Percentiles rank a stretch among this genome's conserved stretches.
These are phyloP conservation scores for Candida buenavistaensis DNA, from an alignment of 1,139 yeast species.

Conservation along the genomic window DNA sequence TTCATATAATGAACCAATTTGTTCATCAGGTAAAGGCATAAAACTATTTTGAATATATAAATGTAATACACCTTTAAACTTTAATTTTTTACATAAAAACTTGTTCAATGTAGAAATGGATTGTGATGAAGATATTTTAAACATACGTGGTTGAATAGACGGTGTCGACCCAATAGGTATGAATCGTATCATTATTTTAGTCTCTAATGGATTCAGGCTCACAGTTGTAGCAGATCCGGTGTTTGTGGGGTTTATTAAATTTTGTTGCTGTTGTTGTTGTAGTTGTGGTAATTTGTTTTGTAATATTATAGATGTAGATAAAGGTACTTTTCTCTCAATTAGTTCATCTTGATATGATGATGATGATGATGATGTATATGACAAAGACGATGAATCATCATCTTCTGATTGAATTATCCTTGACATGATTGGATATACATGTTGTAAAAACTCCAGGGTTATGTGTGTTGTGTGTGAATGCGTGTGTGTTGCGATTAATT, in stretches of 20 bases:
- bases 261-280: slow-evolving; percentile 13
- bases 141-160: slow-evolving; percentile 48
- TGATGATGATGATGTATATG: slow-evolving; percentile 12
- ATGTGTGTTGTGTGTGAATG: no score
- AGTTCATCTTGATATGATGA: slow-evolving; percentile 8
- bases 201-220: slow-evolving; percentile 5
- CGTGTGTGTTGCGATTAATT: no score
- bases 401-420: slow-evolving; percentile 17
- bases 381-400: slow-evolving; percentile 10
- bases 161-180: slow-evolving; percentile 61
- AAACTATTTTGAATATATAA: slow-evolving; percentile 60
- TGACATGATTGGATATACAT: slow-evolving; percentile 5
- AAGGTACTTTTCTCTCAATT: slow-evolving; percentile 19
- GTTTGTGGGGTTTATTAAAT: slow-evolving; percentile 1
- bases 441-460: no score
- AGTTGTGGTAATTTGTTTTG: slow-evolving; percentile 17
- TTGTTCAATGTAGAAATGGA: slow-evolving; percentile 45
- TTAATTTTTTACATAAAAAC: slow-evolving; percentile 45
- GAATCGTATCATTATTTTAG: slow-evolving; percentile 47
- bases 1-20: slow-evolving; percentile 45
- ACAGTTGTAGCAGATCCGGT: neutral
- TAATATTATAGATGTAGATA: slow-evolving; percentile 25
- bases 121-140: slow-evolving; percentile 48
- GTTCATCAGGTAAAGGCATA: slow-evolving; percentile 61
- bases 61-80: slow-evolving; percentile 25